Evolutionary conservation across 495 filamentous ascomycete genomes (phyloP).

Genomic region (Aspergillus heteromorphus): DNA sequence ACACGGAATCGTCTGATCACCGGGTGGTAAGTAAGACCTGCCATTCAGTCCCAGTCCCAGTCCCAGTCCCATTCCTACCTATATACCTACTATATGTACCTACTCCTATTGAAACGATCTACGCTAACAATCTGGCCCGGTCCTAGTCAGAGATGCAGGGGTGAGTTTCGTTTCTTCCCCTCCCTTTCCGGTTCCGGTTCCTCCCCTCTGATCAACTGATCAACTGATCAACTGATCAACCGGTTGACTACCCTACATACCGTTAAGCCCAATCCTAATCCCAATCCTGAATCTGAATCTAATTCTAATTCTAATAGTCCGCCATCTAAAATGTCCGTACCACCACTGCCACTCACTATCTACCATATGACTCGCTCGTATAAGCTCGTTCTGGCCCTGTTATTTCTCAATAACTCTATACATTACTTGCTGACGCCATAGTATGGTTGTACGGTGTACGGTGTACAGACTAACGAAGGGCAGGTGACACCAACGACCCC

Average conservation of each 20-base stretch:
- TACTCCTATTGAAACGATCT: too few species aligned
- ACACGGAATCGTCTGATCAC: constrained; percentile 7
- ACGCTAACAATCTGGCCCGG: neutral
- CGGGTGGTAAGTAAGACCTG: constrained; percentile 7
- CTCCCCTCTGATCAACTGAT: neutral
- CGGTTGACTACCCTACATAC: neutral
- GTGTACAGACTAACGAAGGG: too few species aligned
- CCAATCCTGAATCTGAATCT: too few species aligned
- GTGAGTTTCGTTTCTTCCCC: too few species aligned
- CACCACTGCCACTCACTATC: neutral
- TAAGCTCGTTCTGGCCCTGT: too few species aligned
- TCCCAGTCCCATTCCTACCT: neutral
- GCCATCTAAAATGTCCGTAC: constrained; percentile 26
- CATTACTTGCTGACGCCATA: too few species aligned
- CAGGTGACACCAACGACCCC: constrained; percentile 18
- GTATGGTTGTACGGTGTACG: too few species aligned
- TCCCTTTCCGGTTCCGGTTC: too few species aligned
- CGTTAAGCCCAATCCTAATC: neutral
- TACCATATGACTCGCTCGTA: neutral
- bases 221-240: neutral
- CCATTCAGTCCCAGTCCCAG: neutral
- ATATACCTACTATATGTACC: too few species aligned
- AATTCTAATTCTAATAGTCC: too few species aligned
- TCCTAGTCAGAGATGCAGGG: constrained; percentile 7
- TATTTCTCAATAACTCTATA: too few species aligned